Percentiles rank a stretch among this genome's conserved stretches.
phyloP scores from a whole-genome alignment of 257 asterid genomes.

The Scutellaria galericulata region DNA sequence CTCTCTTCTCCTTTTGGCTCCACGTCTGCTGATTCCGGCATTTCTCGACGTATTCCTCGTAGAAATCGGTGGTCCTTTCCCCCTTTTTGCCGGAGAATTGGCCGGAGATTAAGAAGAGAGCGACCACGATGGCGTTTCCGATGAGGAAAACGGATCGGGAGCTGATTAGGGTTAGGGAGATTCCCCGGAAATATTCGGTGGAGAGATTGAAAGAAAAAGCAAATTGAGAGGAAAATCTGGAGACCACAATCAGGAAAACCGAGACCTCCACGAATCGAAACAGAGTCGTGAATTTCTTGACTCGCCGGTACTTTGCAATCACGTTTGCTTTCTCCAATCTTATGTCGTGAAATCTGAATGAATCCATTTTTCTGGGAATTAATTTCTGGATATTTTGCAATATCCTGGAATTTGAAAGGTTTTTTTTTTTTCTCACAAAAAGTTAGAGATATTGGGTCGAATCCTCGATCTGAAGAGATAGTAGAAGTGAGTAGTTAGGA shows the following conservation, averaged over 20 bases:
- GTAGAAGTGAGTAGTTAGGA: slow-evolving; percentile 5
- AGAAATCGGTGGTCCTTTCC: slow-evolving; percentile 38
- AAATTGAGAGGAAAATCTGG: slow-evolving; percentile 47
- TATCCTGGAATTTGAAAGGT: background rate
- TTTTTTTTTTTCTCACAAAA: background rate
- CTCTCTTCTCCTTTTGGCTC: slow-evolving; percentile 21
- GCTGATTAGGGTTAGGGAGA: slow-evolving; percentile 48
- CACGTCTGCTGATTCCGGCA: slow-evolving; percentile 38
- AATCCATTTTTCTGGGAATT: slow-evolving; percentile 44
- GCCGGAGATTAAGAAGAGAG: slow-evolving; percentile 61
- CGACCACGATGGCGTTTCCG: slow-evolving; percentile 70
- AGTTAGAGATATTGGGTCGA: slow-evolving; percentile 32
- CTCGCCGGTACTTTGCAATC: slow-evolving; percentile 28
- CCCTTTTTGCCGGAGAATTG: slow-evolving; percentile 38
- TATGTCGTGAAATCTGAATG: slow-evolving; percentile 43
- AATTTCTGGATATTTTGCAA: background rate
- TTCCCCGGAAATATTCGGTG: slow-evolving; percentile 48
- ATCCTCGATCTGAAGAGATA: slow-evolving; percentile 26
- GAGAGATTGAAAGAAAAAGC: slow-evolving; percentile 43
- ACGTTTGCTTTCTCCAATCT: slow-evolving; percentile 51
- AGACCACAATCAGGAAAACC: slow-evolving; percentile 42
- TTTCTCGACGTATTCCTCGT: slow-evolving; percentile 58
- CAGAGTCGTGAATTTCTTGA: slow-evolving; percentile 38
- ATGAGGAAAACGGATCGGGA: slow-evolving; percentile 66
- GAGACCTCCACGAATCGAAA: slow-evolving; percentile 47